Base-by-base conservation (phyloP, 192 early-diverging fungal species). In the Coemansia sp. region DNA sequence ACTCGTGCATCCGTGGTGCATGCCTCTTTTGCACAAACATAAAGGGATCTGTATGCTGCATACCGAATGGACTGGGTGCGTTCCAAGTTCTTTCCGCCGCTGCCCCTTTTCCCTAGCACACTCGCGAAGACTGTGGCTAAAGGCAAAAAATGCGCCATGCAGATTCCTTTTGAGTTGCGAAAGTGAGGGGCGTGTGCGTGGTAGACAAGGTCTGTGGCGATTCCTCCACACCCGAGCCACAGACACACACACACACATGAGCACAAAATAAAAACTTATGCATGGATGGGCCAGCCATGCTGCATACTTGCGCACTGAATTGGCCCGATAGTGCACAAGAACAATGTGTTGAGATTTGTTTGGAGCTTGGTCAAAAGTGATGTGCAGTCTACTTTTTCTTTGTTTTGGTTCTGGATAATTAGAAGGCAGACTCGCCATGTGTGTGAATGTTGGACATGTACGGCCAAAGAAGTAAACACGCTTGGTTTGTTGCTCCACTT, bases 31-130 rank as follows among this genome's bases (percentile, higher is more conserved):
- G 26, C 23, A 52, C 50, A 11, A 17, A 14, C 23, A 23, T 23
- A 53, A 53, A 53, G 50, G 50, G 50, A 53, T 53, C 26, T 26
- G 50, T 26, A 53, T 53, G 50, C 26, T 53, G 50, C 50, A 53
- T 53, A 53, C 32, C 23, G 26, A 30, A 53, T 53, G 26, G 50
- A 9, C 23, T 53, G 50, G 9, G 50, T 30, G 50, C 50, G 26
- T 53, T 53, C 50, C 50, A 53, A 28, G 26, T 53, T 4, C 26
- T 53, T 30, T 26, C 50, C 50, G 26, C 11, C 50, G 13, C 50
- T 26, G 0, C 50, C 46, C n/a, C 7, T 16, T 49, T 53, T 14
- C 10, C 50, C 10, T 30, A 53, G 50, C 50, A 9, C 23, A 13
- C 21, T 26, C 16, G 50, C 13, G 3, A 5, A 53, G 50, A 14